These are phyloP conservation scores for Fusarium succisae DNA, from an alignment of 2,329 filamentous ascomycete species.

Conservation along the genomic window DNA sequence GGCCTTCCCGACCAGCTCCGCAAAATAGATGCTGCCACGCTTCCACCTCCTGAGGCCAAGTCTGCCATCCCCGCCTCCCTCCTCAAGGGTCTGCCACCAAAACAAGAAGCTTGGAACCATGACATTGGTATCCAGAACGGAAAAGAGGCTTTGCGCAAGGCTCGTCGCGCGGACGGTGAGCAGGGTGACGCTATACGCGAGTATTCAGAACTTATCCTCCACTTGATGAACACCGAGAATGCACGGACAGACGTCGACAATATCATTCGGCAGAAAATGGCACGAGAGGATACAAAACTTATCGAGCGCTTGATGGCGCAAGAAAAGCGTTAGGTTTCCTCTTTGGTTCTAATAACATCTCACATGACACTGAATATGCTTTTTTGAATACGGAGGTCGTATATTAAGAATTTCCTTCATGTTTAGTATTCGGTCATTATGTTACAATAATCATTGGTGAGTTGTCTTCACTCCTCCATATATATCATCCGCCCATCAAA, in stretches of 20 bases:
- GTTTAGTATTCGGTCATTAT: conserved; percentile 28
- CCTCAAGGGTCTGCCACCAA: conserved; percentile 46
- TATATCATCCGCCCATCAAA: not conserved
- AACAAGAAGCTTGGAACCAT: conserved; percentile 62
- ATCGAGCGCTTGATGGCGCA: conserved; percentile 61
- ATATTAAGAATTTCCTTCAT: conserved; percentile 11
- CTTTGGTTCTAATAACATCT: not conserved
- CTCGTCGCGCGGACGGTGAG: conserved; percentile 60
- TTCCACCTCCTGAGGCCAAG: conserved; percentile 52
- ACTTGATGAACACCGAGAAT: conserved; percentile 54
- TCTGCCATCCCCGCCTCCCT: conserved; percentile 47
- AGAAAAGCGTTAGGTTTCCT: conserved; percentile 48
- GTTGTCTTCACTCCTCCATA: conserved; percentile 14
- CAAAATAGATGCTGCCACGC: conserved; percentile 60
- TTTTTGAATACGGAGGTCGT: not conserved
- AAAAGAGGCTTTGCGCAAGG: conserved; percentile 61
- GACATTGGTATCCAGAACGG: conserved; percentile 67
- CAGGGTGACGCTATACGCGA: conserved; percentile 69
- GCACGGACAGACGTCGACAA: conserved; percentile 47
- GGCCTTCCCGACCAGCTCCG: conserved; percentile 57
- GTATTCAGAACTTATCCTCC: conserved; percentile 66
- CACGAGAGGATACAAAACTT: conserved; percentile 58
- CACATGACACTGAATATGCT: not conserved
- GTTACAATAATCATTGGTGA: conserved; percentile 26
- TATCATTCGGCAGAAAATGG: conserved; percentile 56